A percentile compares a stretch with the other conserved stretches of the same genome.
Conservation (phyloP, 2,329 filamentous ascomycete genomes). For the Plenodomus biglobosus region DNA sequence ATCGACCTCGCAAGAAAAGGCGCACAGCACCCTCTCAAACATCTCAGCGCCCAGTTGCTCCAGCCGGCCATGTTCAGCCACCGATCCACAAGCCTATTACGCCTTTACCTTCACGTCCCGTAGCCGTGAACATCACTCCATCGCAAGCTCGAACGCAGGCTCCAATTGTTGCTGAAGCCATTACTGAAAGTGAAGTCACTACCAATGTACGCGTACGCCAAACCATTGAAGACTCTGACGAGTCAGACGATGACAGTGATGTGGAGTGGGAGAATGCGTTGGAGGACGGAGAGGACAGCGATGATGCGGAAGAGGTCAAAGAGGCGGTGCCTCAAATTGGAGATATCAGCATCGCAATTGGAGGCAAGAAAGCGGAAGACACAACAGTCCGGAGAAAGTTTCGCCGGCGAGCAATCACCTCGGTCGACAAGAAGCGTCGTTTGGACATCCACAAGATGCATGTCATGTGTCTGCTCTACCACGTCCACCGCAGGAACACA, state of each 20-base stretch:
- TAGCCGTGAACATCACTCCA: conserved; percentile 5
- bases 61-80: conserved; percentile 2
- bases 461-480: conserved; percentile 76
- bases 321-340: conserved; percentile 37
- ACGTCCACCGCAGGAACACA: conserved; percentile 74
- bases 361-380: conserved; percentile 30
- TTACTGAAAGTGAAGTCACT: conserved; percentile 8
- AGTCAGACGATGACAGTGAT: conserved; percentile 59
- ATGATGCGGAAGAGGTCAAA: conserved; percentile 25
- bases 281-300: conserved; percentile 27
- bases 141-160: conserved; percentile 4
- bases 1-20: conserved; percentile 45
- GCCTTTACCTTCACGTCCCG: conserved; percentile 11
- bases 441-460: conserved; percentile 85
- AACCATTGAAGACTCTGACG: conserved; percentile 51
- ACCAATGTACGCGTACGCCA: conserved; percentile 37
- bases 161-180: conserved; percentile 1
- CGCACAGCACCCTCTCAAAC: conserved; percentile 20
- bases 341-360: conserved; percentile 48
- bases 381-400: conserved; percentile 39
- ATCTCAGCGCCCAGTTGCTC: conserved; percentile 1
- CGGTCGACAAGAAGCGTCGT: conserved; percentile 61
- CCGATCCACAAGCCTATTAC: background rate
- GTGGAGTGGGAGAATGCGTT: conserved; percentile 63
- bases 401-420: conserved; percentile 57